Conservation (phyloP, 2,329 filamentous ascomycete genomes). For the Alternaria sp. region DNA sequence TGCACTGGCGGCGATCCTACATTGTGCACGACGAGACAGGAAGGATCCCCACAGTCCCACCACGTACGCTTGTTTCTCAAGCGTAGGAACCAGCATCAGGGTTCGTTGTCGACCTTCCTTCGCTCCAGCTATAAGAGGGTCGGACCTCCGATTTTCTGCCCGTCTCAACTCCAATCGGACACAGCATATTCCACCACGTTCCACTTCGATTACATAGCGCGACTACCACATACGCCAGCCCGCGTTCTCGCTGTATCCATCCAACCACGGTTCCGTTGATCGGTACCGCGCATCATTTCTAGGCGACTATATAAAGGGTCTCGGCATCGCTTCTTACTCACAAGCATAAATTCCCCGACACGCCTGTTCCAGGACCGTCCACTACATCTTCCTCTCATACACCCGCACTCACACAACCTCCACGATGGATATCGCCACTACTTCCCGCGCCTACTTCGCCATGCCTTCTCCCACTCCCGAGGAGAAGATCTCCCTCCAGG, state of each 20-base stretch:
- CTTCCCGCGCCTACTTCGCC: constrained; percentile 42
- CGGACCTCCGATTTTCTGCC: constrained; percentile 12
- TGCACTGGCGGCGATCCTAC: constrained; percentile 2
- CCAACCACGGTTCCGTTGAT: constrained; percentile 6
- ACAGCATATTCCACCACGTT: constrained; percentile 1
- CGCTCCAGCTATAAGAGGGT: constrained; percentile 12
- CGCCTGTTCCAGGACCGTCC: not conserved
- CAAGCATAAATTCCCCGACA: constrained; percentile 4
- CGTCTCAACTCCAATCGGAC: not conserved
- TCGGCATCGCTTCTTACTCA: not conserved
- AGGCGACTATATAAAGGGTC: not conserved
- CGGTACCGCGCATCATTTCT: constrained; percentile 4
- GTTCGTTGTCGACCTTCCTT: constrained; percentile 1
- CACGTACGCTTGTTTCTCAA: constrained; percentile 6
- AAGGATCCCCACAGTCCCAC: constrained; percentile 11
- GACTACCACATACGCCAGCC: not conserved
- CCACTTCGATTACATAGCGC: not conserved
- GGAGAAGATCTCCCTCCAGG: constrained; percentile 44
- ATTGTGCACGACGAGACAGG: not conserved
- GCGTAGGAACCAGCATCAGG: constrained; percentile 6
- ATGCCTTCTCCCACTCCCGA: constrained; percentile 39
- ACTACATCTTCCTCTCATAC: not conserved
- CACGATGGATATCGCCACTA: constrained; percentile 39
- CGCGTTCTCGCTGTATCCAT: not conserved
- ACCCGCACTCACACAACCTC: constrained; percentile 4